These are phyloP conservation scores for Chytriomyces sp. DNA, from an alignment of 192 early-diverging fungal genomes.

Conservation along the genomic window DNA sequence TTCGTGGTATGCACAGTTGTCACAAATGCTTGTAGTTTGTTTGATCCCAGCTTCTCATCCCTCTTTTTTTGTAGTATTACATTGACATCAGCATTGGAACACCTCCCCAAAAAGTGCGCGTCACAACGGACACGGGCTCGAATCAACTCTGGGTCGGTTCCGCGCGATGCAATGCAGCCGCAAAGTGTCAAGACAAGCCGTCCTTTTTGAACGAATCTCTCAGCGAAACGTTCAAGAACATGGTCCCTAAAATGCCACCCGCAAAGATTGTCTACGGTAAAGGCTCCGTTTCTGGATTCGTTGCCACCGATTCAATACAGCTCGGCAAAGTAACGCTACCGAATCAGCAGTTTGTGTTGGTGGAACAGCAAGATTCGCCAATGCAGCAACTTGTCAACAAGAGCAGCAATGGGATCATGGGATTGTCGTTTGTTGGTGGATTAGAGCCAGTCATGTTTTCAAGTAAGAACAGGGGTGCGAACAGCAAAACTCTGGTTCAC, in stretches of 20 bases:
- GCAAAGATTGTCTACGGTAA: conserved; percentile 25
- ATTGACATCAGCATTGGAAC: conserved; percentile 8
- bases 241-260: neutral
- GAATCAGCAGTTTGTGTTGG: conserved; percentile 9
- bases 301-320: neutral
- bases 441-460: neutral
- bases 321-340: neutral
- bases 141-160: conserved; percentile 25
- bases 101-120: neutral
- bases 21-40: no score
- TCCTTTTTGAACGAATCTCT: neutral
- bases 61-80: neutral
- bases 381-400: conserved; percentile 4
- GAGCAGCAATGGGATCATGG: conserved; percentile 19
- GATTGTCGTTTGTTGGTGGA: conserved; percentile 2
- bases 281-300: conserved; percentile 8
- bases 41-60: no score
- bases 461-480: neutral
- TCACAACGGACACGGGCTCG: neutral
- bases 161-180: neutral
- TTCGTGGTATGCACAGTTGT: no score
- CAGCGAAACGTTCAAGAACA: neutral
- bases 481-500: neutral
- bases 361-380: neutral
- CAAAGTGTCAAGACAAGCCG: neutral